Percentiles rank a stretch among this genome's conserved stretches.
Conservation (phyloP, 1,284 basidiomycete species). For the Trichosporon ovoides region DNA sequence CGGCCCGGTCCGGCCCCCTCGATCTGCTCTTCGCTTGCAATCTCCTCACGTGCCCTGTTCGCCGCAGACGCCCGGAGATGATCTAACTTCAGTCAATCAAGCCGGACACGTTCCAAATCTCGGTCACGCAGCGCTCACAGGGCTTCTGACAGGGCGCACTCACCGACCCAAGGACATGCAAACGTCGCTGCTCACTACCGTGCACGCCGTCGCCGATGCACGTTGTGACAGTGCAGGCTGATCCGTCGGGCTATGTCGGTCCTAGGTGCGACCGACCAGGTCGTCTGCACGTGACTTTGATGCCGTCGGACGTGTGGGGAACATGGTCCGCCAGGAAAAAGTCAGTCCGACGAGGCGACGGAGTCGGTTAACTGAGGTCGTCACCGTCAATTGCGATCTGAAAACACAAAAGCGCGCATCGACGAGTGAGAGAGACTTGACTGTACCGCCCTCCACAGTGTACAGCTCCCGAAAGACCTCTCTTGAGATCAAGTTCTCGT, state of each 20-base stretch:
- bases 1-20: no score
- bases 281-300: neutral
- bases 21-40: no score
- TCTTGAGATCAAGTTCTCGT: neutral
- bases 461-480: neutral
- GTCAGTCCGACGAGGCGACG: neutral
- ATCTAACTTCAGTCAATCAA: no score
- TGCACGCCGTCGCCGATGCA: neutral
- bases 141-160: no score
- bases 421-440: constrained; percentile 1
- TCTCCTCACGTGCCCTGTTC: no score
- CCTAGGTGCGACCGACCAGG: neutral
- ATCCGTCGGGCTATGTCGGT: constrained; percentile 1
- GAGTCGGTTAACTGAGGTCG: neutral
- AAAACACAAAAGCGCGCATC: neutral
- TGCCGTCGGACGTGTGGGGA: constrained; percentile 1
- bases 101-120: no score
- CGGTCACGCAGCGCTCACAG: no score
- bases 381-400: neutral
- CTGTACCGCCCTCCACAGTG: neutral
- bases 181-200: neutral
- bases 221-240: no score
- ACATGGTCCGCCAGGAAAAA: constrained; percentile 1
- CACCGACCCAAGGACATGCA: neutral
- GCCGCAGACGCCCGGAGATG: no score